Percentiles rank a stretch among this genome's conserved stretches.
These are phyloP conservation scores for Russula foetens DNA, from an alignment of 768 basidiomycete species.

Conservation along the genomic window DNA sequence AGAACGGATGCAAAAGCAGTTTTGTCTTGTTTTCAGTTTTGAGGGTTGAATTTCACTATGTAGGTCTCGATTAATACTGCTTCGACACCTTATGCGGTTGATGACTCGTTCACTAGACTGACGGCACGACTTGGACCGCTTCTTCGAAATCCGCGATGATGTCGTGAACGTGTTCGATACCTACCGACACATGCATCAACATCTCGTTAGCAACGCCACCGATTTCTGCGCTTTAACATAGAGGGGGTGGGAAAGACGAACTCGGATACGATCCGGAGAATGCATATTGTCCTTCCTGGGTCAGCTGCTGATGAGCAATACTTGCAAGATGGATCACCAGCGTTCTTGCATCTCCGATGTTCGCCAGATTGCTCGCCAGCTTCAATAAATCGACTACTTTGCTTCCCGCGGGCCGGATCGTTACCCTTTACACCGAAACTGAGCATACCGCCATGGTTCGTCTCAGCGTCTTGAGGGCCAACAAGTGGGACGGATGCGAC, in stretches of 20 bases:
- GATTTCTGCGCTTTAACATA: not conserved
- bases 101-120: too few relatives aligned
- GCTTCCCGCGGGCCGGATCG: conserved; percentile 37
- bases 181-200: conserved; percentile 31
- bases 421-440: conserved; percentile 70
- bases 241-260: conserved; percentile 25
- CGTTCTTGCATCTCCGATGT: conserved; percentile 72
- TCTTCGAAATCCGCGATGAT: conserved; percentile 38
- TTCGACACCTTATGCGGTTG: too few relatives aligned
- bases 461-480: conserved; percentile 50
- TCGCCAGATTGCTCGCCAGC: conserved; percentile 65
- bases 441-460: conserved; percentile 58
- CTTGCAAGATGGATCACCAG: conserved; percentile 72
- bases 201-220: not conserved
- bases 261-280: conserved; percentile 69
- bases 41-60: too few relatives aligned
- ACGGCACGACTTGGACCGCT: conserved; percentile 28
- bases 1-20: too few relatives aligned
- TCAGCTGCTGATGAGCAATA: conserved; percentile 70
- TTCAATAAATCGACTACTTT: conserved; percentile 61
- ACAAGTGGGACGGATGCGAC: conserved; percentile 49
- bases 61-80: too few relatives aligned
- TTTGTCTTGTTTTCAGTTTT: too few relatives aligned
- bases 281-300: conserved; percentile 46
- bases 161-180: conserved; percentile 35